Conservation (phyloP, 1,284 basidiomycete species). For the Austropuccinia psidii region DNA sequence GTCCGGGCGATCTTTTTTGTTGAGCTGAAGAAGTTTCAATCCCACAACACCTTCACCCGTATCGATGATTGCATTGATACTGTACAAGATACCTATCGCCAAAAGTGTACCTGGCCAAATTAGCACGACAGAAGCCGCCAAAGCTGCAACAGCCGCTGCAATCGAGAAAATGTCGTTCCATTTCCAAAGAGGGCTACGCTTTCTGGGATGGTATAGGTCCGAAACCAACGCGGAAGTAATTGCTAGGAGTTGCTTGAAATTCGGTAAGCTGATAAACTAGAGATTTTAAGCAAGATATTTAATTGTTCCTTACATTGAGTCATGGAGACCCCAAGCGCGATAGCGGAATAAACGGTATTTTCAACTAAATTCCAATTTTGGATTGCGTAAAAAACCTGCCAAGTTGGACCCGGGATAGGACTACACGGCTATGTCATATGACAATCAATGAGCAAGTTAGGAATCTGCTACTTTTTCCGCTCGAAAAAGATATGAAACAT, state of each 20-base stretch:
- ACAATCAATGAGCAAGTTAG: no score
- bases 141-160: constrained; percentile 11
- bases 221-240: constrained; percentile 18
- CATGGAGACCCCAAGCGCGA: constrained; percentile 12
- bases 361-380: constrained; percentile 32
- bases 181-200: constrained; percentile 27
- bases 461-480: no score
- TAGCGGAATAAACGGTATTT: constrained; percentile 27
- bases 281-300: background rate
- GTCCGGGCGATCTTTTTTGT: constrained; percentile 14
- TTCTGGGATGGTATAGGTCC: constrained; percentile 27
- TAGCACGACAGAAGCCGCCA: constrained; percentile 24
- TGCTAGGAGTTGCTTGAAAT: background rate
- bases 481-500: no score
- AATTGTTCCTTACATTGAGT: constrained; percentile 4
- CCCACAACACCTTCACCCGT: constrained; percentile 19
- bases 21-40: constrained; percentile 7
- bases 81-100: constrained; percentile 24
- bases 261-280: background rate
- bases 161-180: constrained; percentile 21
- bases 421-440: background rate
- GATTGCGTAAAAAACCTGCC: constrained; percentile 28
- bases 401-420: constrained; percentile 22
- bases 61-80: constrained; percentile 7
- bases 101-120: constrained; percentile 11